phyloP scores from a whole-genome alignment of 2,329 filamentous ascomycete species.

The Madurella mycetomatis region DNA sequence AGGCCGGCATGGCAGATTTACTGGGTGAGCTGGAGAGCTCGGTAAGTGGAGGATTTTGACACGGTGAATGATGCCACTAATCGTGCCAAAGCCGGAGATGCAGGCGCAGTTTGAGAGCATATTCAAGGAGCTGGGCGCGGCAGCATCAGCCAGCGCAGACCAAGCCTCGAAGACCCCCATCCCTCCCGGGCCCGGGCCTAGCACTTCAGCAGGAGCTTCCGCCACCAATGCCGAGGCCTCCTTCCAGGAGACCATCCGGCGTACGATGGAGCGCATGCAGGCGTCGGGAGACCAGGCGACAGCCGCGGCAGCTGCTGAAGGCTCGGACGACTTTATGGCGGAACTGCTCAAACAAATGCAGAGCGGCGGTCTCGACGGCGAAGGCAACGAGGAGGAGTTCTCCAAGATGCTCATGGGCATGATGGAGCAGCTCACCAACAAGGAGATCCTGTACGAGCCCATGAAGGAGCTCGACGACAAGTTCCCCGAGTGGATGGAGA shows the following conservation, averaged over 20 bases:
- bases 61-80: neutral
- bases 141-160: constrained; percentile 38
- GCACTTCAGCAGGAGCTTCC: constrained; percentile 17
- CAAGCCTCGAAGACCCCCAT: constrained; percentile 22
- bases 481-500: constrained; percentile 82
- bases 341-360: constrained; percentile 90
- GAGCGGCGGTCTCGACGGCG: constrained; percentile 46
- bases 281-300: constrained; percentile 81
- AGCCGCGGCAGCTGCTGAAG: constrained; percentile 65
- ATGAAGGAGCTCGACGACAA: constrained; percentile 97
- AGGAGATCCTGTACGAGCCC: constrained; percentile 95
- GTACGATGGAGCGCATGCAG: constrained; percentile 96
- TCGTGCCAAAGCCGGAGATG: constrained; percentile 56
- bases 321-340: constrained; percentile 75
- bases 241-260: constrained; percentile 89
- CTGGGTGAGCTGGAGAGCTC: constrained; percentile 65
- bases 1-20: constrained; percentile 82
- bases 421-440: constrained; percentile 99
- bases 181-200: constrained; percentile 21
- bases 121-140: constrained; percentile 65
- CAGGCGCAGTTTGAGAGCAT: constrained; percentile 73
- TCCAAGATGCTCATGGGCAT: constrained; percentile 93
- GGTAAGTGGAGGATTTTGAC: constrained; percentile 34
- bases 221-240: constrained; percentile 49
- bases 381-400: constrained; percentile 73